These are phyloP conservation scores for Psophocarpus tetragonolobus DNA, from an alignment of 306 rosid species.

Conservation along the genomic window DNA sequence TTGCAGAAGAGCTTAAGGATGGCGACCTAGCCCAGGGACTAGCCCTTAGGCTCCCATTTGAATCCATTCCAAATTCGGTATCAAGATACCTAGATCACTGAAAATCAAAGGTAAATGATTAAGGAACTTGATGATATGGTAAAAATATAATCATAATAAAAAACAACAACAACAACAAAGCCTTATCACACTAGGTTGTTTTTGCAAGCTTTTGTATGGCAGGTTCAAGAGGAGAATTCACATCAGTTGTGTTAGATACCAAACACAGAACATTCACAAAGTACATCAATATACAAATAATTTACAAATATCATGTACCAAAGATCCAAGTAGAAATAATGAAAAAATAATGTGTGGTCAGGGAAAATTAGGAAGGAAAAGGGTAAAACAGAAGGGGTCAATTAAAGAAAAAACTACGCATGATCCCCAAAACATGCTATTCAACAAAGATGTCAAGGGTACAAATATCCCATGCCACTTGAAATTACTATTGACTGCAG, in stretches of 20 bases:
- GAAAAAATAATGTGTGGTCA: neutral
- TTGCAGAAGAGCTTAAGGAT: constrained; percentile 31
- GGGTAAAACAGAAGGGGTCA: neutral
- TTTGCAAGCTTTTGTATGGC: neutral
- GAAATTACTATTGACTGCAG: neutral
- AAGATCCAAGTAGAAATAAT: neutral
- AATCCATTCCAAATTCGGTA: constrained; percentile 52
- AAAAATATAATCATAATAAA: too few relatives aligned
- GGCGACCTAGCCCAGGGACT: constrained; percentile 57
- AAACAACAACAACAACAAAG: neutral
- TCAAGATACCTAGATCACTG: constrained; percentile 29
- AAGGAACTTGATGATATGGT: neutral
- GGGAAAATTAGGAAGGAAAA: neutral
- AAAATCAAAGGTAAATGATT: constrained; percentile 30
- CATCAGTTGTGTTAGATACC: neutral
- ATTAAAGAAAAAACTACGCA: neutral
- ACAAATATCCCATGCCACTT: neutral
- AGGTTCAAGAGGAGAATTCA: neutral
- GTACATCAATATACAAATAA: constrained; percentile 2
- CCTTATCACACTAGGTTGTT: neutral
- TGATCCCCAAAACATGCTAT: constrained; percentile 9
- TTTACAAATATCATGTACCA: neutral
- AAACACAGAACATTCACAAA: neutral
- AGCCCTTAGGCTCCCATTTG: constrained; percentile 42
- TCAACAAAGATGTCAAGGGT: neutral